These are phyloP conservation scores for Phytophthora agathidicida DNA, from an alignment of 352 stramenopile species.

Conservation along the genomic window DNA sequence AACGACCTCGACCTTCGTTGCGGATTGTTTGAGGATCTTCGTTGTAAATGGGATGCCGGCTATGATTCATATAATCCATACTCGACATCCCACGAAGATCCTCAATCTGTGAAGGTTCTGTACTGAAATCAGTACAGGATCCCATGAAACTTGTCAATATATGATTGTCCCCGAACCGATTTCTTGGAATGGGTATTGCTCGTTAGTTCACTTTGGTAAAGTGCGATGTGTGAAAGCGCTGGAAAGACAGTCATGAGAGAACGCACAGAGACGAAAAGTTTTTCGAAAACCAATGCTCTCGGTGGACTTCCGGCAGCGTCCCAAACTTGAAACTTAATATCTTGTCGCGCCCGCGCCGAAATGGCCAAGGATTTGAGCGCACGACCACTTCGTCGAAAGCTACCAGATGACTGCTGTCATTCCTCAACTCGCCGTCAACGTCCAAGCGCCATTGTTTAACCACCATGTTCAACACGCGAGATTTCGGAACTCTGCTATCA, in stretches of 20 bases:
- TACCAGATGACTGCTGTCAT: no score
- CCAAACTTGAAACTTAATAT: conserved; percentile 9
- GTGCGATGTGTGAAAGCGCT: conserved; percentile 5
- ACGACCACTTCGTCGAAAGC: no score
- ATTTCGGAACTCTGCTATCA: conserved; percentile 1
- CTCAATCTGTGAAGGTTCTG: background rate
- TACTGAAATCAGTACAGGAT: conserved; percentile 6
- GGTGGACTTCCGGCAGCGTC: conserved; percentile 5
- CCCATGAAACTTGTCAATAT: background rate
- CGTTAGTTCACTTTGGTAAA: no score
- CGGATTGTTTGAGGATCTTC: no score
- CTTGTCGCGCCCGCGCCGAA: no score
- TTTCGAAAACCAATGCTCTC: no score
- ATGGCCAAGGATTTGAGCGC: no score
- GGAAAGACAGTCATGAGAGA: conserved; percentile 12
- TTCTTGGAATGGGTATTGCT: conserved; percentile 8
- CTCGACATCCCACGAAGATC: conserved; percentile 1
- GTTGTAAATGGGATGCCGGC: no score
- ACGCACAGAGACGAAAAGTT: background rate
- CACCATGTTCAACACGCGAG: conserved; percentile 7
- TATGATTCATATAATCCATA: background rate
- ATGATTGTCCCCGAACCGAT: conserved; percentile 11
- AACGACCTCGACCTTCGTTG: no score
- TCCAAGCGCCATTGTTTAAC: background rate
- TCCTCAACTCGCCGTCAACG: conserved; percentile 19